phyloP scores from a whole-genome alignment of 257 asterid genomes.

The Rauvolfia tetraphylla region DNA sequence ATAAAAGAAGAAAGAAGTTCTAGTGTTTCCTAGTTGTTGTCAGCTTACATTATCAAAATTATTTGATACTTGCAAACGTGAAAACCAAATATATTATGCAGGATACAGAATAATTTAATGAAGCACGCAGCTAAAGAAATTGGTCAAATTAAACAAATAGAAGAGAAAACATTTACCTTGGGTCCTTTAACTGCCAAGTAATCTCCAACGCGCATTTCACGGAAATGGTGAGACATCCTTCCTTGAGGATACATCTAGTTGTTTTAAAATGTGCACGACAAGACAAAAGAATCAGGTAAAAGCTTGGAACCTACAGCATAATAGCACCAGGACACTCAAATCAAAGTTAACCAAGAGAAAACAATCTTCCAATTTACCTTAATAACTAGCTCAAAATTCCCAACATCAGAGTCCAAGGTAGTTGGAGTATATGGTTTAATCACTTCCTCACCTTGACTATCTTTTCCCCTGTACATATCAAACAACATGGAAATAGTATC shows the following conservation, averaged over 20 bases:
- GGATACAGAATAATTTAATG: neutral
- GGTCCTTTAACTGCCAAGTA: constrained; percentile 91
- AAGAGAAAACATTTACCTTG: constrained; percentile 46
- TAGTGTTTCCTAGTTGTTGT: neutral
- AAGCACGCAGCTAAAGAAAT: neutral
- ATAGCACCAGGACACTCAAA: neutral
- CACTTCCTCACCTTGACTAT: constrained; percentile 94
- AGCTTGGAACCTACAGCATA: neutral
- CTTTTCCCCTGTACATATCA: constrained; percentile 73
- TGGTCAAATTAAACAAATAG: neutral
- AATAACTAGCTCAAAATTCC: constrained; percentile 85
- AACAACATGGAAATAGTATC: neutral
- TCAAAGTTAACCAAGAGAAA: constrained; percentile 5
- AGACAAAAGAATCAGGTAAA: constrained; percentile 15
- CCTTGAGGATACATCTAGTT: constrained; percentile 99
- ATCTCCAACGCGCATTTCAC: constrained; percentile 91
- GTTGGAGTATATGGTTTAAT: constrained; percentile 95
- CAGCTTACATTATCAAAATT: neutral
- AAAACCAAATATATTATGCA: neutral
- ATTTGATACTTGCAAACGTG: neutral
- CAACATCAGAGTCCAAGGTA: constrained; percentile 96
- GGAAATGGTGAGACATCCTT: constrained; percentile 97
- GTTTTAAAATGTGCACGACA: constrained; percentile 14
- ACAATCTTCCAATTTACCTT: constrained; percentile 45
- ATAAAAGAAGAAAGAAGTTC: too few species aligned